Percentiles rank a stretch among this genome's conserved stretches.
phyloP scores from a whole-genome alignment of 1,139 yeast species.

The Candida pseudoviswanathii region DNA sequence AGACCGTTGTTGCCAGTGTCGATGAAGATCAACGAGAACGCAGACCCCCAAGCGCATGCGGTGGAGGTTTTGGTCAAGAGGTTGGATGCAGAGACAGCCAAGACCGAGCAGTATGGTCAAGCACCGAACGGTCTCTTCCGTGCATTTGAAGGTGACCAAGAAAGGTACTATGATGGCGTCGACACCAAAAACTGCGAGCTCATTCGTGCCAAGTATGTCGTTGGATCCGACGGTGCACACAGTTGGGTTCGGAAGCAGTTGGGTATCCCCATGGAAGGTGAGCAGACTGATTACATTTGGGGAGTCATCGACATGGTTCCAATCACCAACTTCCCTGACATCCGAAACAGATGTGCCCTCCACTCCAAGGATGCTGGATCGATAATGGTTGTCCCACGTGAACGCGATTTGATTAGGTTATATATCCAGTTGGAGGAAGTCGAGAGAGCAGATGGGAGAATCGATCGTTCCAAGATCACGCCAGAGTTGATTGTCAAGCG shows the following conservation, averaged over 20 bases:
- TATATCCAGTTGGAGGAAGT: conserved; percentile 30
- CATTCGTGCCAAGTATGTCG: conserved; percentile 33
- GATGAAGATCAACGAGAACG: conserved; percentile 22
- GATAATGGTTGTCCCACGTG: conserved; percentile 38
- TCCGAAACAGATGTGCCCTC: conserved; percentile 34
- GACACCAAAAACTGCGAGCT: conserved; percentile 13
- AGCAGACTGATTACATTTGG: conserved; percentile 38
- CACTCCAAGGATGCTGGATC: conserved; percentile 34
- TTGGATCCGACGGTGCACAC: conserved; percentile 42
- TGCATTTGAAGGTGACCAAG: conserved; percentile 32
- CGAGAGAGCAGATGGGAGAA: conserved; percentile 24
- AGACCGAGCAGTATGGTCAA: conserved; percentile 29
- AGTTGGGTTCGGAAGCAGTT: conserved; percentile 34
- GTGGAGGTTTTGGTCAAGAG: conserved; percentile 24
- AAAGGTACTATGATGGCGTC: conserved; percentile 13
- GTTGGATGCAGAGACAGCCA: conserved; percentile 15
- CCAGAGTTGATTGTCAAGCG: conserved; percentile 28
- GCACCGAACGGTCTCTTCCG: conserved; percentile 31
- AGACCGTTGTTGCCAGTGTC: conserved; percentile 27
- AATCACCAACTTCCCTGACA: conserved; percentile 38
- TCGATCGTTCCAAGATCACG: conserved; percentile 30
- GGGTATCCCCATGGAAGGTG: conserved; percentile 31
- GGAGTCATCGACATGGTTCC: conserved; percentile 40
- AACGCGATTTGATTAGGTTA: conserved; percentile 31
- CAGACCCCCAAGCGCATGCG: conserved; percentile 27